These are phyloP conservation scores for Neofusicoccum sp. DNA, from an alignment of 2,329 filamentous ascomycete species.

Conservation along the genomic window DNA sequence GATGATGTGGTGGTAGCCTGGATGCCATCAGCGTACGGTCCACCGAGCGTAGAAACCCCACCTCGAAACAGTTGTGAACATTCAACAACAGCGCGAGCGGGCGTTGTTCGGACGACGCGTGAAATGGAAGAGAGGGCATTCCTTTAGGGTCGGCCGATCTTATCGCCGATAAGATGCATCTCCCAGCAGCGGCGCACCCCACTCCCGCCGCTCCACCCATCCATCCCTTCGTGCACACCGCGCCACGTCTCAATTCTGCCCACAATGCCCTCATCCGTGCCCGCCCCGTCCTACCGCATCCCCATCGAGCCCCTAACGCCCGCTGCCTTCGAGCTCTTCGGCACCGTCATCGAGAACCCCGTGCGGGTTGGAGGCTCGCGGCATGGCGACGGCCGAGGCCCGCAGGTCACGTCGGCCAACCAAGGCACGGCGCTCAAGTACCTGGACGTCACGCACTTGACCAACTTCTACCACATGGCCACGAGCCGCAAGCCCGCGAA, in stretches of 20 bases:
- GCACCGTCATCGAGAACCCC: constrained; percentile 77
- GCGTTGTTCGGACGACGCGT: no score
- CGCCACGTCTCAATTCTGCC: background rate
- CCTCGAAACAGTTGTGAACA: no score
- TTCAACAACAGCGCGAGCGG: no score
- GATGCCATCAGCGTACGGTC: no score
- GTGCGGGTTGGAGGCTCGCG: constrained; percentile 43
- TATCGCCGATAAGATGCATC: background rate
- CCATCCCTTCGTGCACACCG: background rate
- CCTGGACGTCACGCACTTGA: constrained; percentile 70
- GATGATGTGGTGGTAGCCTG: no score
- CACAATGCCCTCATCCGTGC: constrained; percentile 33
- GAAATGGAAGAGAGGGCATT: no score
- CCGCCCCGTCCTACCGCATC: constrained; percentile 47
- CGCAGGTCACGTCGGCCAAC: constrained; percentile 63
- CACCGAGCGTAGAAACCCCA: no score
- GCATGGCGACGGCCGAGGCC: constrained; percentile 38
- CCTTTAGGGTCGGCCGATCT: background rate
- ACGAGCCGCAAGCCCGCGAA: constrained; percentile 57
- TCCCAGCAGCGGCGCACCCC: background rate
- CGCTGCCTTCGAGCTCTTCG: constrained; percentile 72
- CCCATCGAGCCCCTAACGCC: constrained; percentile 65
- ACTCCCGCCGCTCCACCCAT: background rate
- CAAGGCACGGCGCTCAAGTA: constrained; percentile 89
- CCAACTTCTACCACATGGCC: constrained; percentile 67